Evolutionary conservation across 306 rosid genomes (phyloP), one percentile per base, ranked within the genome.

Genomic region (Astragalus glycyphyllos): DNA sequence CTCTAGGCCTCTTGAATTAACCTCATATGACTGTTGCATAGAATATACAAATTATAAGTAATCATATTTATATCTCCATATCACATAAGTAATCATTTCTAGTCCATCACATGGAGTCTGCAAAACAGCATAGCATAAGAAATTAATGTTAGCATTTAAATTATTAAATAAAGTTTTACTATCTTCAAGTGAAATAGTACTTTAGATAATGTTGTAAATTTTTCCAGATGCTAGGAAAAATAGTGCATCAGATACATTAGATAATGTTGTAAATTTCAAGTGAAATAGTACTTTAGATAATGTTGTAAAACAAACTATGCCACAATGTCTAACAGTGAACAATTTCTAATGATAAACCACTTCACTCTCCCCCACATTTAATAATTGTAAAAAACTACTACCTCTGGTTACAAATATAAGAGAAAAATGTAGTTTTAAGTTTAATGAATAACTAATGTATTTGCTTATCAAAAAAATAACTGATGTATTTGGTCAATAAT

Each of bases 51-150:
- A 40, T 40, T 40, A 34, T 34, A 35, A 35, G 38, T 35, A 41
- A 26, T 47, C 8, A 34, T 11, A 58, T 37, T 20, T 70, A 74
- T 73, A 58, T 60, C 47, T 59, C 17, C 72, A 74, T 73, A 58
- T 60, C 47, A 64, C 17, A 55, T 73, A 12, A 74, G 65, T 6
- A 26, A 23, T 49, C 59, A 82, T 79, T 80, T 72, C 84, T 56
- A 92, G 55, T 86, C 89, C 96, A 32, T 82, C 91, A 72, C 66
- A 59, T 10, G 98, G 90, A 34, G 87, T 80, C 98, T 91, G 92
- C 86, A 82, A 72, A 44, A 58, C 59, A 84, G 48, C 6, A 65
- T 75, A 79, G 10, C 47, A 77, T 6, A 29, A 63, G 20, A 47
- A 4, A 69, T 47, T 58, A 47, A 35, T 37, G 38, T 72, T 61